Percentiles rank a stretch among this genome's conserved stretches.
These are phyloP conservation scores for Trifolium subterraneum DNA, from an alignment of 306 rosid genomes.

Conservation along the genomic window DNA sequence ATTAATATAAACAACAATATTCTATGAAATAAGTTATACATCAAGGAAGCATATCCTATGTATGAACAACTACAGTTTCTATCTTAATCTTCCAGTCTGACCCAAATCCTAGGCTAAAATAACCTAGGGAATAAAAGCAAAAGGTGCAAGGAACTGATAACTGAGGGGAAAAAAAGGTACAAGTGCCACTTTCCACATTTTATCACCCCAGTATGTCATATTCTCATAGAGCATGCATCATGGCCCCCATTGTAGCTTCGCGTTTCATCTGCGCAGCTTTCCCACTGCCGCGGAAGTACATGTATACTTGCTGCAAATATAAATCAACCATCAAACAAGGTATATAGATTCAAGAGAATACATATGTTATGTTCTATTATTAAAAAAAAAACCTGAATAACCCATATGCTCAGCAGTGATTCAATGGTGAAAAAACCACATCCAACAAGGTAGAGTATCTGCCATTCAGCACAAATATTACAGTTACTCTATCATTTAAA, in stretches of 20 bases:
- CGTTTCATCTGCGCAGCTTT: conserved; percentile 75
- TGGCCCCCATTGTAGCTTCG: conserved; percentile 69
- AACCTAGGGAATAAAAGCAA: conserved; percentile 1
- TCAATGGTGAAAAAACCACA: conserved; percentile 67
- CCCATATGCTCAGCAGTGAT: conserved; percentile 80
- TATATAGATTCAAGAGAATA: conserved; percentile 12
- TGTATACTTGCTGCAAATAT: conserved; percentile 86
- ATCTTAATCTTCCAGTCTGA: conserved; percentile 16
- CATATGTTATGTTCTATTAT: background rate
- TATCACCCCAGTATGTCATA: conserved; percentile 45
- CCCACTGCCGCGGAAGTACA: conserved; percentile 93
- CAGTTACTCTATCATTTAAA: conserved; percentile 24
- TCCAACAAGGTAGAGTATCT: conserved; percentile 86
- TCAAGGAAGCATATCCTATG: conserved; percentile 26
- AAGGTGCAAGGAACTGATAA: conserved; percentile 11
- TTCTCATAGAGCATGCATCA: conserved; percentile 78
- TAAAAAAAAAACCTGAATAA: conserved; percentile 71
- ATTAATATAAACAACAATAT: background rate
- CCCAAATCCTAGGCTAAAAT: conserved; percentile 27
- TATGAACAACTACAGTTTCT: conserved; percentile 42
- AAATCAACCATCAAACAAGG: conserved; percentile 31
- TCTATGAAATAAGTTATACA: conserved; percentile 5
- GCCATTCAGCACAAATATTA: conserved; percentile 39
- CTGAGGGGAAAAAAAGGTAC: background rate
- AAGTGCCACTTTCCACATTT: conserved; percentile 27